phyloP scores from a whole-genome alignment of 176 grass and related monocot species.

The Aegilops sharonensis region DNA sequence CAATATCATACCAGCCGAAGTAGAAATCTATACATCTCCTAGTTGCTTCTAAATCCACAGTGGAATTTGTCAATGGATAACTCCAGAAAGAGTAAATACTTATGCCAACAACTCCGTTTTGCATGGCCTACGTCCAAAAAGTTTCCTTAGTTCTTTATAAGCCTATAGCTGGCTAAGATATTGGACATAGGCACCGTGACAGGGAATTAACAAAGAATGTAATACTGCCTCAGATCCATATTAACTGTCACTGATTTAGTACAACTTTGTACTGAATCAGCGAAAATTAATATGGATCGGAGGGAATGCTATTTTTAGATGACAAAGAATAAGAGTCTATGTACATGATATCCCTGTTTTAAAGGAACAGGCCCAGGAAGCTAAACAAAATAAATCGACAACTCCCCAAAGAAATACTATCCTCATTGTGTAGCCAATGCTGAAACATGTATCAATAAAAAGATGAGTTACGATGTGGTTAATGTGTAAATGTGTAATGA shows the following conservation, averaged over 20 bases:
- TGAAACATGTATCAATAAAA: no score
- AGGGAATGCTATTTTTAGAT: no score
- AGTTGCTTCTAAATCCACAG: constrained; percentile 41
- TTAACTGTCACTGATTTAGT: no score
- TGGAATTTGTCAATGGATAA: constrained; percentile 54
- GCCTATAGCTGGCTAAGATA: constrained; percentile 36
- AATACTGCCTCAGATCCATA: not conserved
- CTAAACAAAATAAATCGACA: not conserved
- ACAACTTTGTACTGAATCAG: no score
- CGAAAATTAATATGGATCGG: no score
- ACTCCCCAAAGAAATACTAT: not conserved
- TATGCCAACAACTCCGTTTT: constrained; percentile 54
- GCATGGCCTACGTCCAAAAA: constrained; percentile 20
- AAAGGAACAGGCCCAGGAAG: not conserved
- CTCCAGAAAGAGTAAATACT: constrained; percentile 45
- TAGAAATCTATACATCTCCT: constrained; percentile 37
- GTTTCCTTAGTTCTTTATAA: not conserved
- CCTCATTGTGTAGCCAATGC: no score
- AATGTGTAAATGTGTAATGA: not conserved
- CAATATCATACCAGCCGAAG: constrained; percentile 49
- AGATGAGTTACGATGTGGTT: not conserved
- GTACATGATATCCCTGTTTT: not conserved
- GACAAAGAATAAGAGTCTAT: not conserved
- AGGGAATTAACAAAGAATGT: not conserved
- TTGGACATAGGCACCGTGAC: not conserved